Conservation (phyloP, 2,329 filamentous ascomycete species). For the Diaporthe eres region DNA sequence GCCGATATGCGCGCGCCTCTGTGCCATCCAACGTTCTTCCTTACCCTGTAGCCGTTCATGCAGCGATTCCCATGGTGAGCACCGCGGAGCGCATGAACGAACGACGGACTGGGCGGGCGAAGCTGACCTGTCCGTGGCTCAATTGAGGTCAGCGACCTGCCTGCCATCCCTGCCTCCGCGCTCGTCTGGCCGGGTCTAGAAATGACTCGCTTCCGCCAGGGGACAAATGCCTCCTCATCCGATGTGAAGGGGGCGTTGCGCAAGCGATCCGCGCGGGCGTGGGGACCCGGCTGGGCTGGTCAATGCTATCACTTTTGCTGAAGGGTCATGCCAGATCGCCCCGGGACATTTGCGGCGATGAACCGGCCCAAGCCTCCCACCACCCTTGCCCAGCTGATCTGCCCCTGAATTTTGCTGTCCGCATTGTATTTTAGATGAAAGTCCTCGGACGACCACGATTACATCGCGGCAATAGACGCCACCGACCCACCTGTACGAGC, state of each 20-base stretch:
- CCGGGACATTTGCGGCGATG: neutral
- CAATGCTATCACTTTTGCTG: neutral
- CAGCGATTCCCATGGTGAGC: neutral
- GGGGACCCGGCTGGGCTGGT: conserved; percentile 24
- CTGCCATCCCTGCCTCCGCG: neutral
- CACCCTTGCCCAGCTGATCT: conserved; percentile 31
- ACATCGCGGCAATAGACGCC: conserved; percentile 27
- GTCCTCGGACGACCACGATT: conserved; percentile 21
- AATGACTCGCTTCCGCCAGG: conserved; percentile 21
- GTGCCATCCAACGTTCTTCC: neutral
- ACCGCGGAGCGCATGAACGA: conserved; percentile 13
- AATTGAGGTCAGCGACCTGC: neutral
- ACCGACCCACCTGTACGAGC: conserved; percentile 20
- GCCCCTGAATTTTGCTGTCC: neutral
- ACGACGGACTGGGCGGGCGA: conserved; percentile 17
- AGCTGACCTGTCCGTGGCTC: neutral
- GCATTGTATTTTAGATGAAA: conserved; percentile 21
- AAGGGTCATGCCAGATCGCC: neutral
- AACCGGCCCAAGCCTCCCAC: neutral
- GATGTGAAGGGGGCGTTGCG: conserved; percentile 20
- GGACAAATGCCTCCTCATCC: conserved; percentile 33
- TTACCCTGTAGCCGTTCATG: neutral
- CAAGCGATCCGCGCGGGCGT: neutral
- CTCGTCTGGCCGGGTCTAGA: neutral
- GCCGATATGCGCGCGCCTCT: conserved; percentile 19